phyloP scores from a whole-genome alignment of 2,329 filamentous ascomycete species.

The Mycosphaerella arachidis region DNA sequence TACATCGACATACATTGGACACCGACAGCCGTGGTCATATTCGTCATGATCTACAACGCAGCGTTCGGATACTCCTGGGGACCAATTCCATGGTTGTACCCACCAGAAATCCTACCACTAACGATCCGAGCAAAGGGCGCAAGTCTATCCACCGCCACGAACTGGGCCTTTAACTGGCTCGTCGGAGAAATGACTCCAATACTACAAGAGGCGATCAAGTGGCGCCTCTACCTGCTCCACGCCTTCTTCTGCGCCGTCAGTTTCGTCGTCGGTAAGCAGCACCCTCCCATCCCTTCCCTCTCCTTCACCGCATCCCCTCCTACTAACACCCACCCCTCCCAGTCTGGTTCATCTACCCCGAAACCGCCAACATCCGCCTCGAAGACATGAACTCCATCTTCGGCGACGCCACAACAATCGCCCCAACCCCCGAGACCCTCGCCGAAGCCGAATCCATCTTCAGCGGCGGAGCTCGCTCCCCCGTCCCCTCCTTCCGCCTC shows the following conservation, averaged over 20 bases:
- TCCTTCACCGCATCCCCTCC: too few species aligned
- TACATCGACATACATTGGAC: slow-evolving; percentile 77
- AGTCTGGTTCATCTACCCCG: slow-evolving; percentile 98
- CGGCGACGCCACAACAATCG: slow-evolving; percentile 81
- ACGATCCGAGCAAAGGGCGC: slow-evolving; percentile 97
- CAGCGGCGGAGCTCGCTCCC: slow-evolving; percentile 61
- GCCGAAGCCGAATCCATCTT: slow-evolving; percentile 81
- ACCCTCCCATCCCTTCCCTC: background rate
- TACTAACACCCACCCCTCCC: background rate
- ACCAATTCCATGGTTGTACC: slow-evolving; percentile 96
- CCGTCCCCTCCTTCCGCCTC: slow-evolving; percentile 70
- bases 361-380: slow-evolving; percentile 89
- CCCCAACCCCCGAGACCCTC: slow-evolving; percentile 71
- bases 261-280: slow-evolving; percentile 84
- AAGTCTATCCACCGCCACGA: slow-evolving; percentile 89
- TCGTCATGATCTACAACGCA: slow-evolving; percentile 98
- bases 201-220: slow-evolving; percentile 84
- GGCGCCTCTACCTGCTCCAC: slow-evolving; percentile 90
- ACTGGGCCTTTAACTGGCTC: slow-evolving; percentile 98
- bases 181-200: slow-evolving; percentile 94
- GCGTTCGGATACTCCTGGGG: slow-evolving; percentile 98
- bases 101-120: slow-evolving; percentile 94
- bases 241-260: slow-evolving; percentile 94
- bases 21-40: slow-evolving; percentile 79
- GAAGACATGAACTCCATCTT: slow-evolving; percentile 97